Conservation (phyloP, 352 stramenopile species). For the Phytophthora quininea region DNA sequence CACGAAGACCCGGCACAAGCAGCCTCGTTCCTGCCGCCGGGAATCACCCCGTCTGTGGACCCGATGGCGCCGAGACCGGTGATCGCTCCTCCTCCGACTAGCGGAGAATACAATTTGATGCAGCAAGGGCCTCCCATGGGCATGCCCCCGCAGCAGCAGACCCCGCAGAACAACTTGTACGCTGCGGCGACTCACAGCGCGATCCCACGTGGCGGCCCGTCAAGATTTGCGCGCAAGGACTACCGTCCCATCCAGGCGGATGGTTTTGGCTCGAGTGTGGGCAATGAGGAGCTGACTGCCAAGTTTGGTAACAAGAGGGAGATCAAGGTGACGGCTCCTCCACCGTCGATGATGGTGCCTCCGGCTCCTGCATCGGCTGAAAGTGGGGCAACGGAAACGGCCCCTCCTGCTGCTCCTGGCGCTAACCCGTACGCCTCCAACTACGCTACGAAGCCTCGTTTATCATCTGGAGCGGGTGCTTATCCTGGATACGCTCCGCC, state of each 20-base stretch:
- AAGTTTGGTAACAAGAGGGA: slow-evolving; percentile 90
- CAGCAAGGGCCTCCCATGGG: slow-evolving; percentile 27
- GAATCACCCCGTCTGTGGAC: slow-evolving; percentile 79
- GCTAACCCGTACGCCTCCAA: slow-evolving; percentile 67
- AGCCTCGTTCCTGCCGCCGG: slow-evolving; percentile 64
- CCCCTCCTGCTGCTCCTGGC: slow-evolving; percentile 22
- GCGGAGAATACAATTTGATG: slow-evolving; percentile 54
- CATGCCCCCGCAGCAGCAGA: slow-evolving; percentile 33
- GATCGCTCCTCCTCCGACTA: slow-evolving; percentile 69
- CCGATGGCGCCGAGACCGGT: slow-evolving; percentile 63
- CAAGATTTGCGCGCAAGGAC: slow-evolving; percentile 66
- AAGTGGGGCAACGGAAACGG: not conserved
- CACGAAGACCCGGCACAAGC: slow-evolving; percentile 80
- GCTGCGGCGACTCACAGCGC: slow-evolving; percentile 81
- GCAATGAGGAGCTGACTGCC: slow-evolving; percentile 87
- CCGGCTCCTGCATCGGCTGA: slow-evolving; percentile 13
- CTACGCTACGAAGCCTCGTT: slow-evolving; percentile 28
- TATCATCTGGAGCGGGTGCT: slow-evolving; percentile 27
- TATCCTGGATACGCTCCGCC: slow-evolving; percentile 46
- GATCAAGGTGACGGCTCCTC: slow-evolving; percentile 79
- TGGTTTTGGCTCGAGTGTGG: slow-evolving; percentile 89
- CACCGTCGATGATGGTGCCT: slow-evolving; percentile 45
- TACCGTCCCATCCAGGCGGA: slow-evolving; percentile 89
- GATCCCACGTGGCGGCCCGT: slow-evolving; percentile 63
- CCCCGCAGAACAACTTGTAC: slow-evolving; percentile 67